Conservation (phyloP, 345 rosid genomes). For the Laguncularia racemosa region DNA sequence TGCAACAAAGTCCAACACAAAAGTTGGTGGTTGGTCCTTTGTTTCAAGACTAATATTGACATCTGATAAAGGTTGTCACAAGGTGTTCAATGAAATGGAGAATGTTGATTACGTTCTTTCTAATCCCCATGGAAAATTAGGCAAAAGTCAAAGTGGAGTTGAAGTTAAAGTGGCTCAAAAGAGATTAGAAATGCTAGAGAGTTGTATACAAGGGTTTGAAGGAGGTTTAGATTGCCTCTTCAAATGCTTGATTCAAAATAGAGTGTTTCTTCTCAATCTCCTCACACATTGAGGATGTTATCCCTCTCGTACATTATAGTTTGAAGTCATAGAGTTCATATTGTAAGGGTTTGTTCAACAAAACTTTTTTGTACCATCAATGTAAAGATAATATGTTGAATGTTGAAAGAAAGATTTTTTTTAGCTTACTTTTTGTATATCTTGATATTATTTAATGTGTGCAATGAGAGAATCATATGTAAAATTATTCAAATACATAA, state of each 20-base stretch:
- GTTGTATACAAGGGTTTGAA: slow-evolving; percentile 23
- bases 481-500: too few relatives aligned
- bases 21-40: slow-evolving; percentile 32
- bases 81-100: slow-evolving; percentile 33
- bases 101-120: slow-evolving; percentile 23
- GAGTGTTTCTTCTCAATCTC: slow-evolving; percentile 45
- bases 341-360: too few relatives aligned
- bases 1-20: slow-evolving; percentile 12
- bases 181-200: slow-evolving; percentile 28
- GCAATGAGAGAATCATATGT: too few relatives aligned
- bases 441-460: too few relatives aligned
- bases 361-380: too few relatives aligned
- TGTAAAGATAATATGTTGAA: too few relatives aligned
- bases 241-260: slow-evolving; percentile 30
- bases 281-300: slow-evolving; percentile 14
- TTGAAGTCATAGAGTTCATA: too few relatives aligned
- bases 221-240: slow-evolving; percentile 26
- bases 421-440: too few relatives aligned
- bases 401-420: too few relatives aligned
- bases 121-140: slow-evolving; percentile 10
- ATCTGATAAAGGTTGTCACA: slow-evolving; percentile 18
- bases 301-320: too few relatives aligned
- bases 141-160: slow-evolving; percentile 9
- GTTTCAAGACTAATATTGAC: slow-evolving; percentile 28
- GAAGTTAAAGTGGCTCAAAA: slow-evolving; percentile 22